Evolutionary conservation across 345 rosid species (phyloP).

Genomic region (Eutrema yunnanense): DNA sequence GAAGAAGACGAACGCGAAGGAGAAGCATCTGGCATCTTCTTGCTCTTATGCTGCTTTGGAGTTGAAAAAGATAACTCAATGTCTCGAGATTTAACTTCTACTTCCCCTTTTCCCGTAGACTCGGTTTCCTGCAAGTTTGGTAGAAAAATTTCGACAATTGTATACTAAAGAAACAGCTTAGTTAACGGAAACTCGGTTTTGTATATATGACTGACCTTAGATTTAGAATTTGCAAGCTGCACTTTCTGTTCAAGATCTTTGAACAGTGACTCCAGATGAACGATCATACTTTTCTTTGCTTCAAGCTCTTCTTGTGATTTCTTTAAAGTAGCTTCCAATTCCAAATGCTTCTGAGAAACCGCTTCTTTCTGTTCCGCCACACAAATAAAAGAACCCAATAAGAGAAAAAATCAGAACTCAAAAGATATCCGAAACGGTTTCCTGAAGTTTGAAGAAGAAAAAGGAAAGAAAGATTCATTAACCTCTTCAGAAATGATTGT

Average conservation of each 20-base stretch:
- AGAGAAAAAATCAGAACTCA: neutral
- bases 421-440: neutral
- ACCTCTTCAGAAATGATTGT: constrained; percentile 44
- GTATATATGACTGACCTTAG: constrained; percentile 42
- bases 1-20: constrained; percentile 36
- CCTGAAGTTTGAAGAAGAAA: neutral
- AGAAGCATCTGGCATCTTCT: constrained; percentile 46
- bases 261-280: constrained; percentile 39
- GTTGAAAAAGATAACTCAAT: constrained; percentile 38
- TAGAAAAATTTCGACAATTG: neutral
- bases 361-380: constrained; percentile 40
- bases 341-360: constrained; percentile 38
- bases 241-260: constrained; percentile 60
- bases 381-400: neutral
- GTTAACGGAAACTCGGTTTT: neutral
- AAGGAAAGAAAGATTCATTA: neutral
- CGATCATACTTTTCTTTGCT: constrained; percentile 41
- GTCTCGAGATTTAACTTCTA: constrained; percentile 70
- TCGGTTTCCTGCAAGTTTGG: constrained; percentile 31
- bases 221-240: constrained; percentile 44
- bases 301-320: constrained; percentile 55
- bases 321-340: constrained; percentile 44
- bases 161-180: neutral
- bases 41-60: constrained; percentile 56
- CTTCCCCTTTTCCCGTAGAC: constrained; percentile 27